These are phyloP conservation scores for Neurospora cerealis DNA, from an alignment of 495 filamentous ascomycete genomes.

Conservation along the genomic window DNA sequence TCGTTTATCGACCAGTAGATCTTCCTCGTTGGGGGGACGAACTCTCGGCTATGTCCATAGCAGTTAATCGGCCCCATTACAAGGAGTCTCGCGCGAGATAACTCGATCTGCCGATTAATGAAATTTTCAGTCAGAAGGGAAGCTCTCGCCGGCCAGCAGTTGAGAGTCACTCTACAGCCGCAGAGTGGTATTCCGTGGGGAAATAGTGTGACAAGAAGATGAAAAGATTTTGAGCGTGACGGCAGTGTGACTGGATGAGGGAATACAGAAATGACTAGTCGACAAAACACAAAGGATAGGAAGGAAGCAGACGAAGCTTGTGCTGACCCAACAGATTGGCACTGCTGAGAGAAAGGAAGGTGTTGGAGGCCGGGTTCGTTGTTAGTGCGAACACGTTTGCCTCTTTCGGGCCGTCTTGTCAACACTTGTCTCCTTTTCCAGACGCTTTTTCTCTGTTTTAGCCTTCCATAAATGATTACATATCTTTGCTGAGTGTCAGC, in stretches of 20 bases:
- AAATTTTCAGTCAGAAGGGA: neutral
- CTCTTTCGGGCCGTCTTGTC: neutral
- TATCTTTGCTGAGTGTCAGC: neutral
- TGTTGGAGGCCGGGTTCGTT: neutral
- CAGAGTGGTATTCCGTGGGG: neutral
- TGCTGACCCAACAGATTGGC: neutral
- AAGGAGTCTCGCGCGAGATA: neutral
- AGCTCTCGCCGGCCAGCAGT: neutral
- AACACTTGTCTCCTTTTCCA: neutral
- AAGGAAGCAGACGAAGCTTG: neutral
- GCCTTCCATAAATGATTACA: neutral
- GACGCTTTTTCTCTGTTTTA: neutral
- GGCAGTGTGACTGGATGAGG: neutral
- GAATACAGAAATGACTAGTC: neutral
- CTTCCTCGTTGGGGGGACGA: neutral
- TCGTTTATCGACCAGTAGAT: neutral
- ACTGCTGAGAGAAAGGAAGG: neutral
- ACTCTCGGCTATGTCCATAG: neutral
- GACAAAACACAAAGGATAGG: neutral
- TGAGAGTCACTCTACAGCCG: neutral
- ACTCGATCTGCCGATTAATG: neutral
- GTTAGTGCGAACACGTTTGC: neutral
- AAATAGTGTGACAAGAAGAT: neutral
- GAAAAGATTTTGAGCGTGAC: neutral
- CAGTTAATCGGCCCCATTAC: neutral